phyloP scores from a whole-genome alignment of 768 basidiomycete genomes.

The Tricholoma bakamatsutake region DNA sequence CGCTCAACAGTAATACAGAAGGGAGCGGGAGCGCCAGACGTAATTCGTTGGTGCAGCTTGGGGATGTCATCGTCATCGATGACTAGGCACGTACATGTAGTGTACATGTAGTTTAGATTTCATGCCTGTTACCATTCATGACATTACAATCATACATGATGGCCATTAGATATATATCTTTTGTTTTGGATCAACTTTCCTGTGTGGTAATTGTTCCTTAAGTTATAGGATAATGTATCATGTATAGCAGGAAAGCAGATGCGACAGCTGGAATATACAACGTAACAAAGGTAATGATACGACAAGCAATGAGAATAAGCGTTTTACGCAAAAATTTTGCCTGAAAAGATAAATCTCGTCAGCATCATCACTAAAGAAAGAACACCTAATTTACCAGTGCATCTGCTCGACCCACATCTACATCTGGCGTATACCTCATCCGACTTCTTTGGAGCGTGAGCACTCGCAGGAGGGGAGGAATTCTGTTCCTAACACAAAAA shows the following conservation, averaged over 20 bases:
- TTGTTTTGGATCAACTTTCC: not conserved
- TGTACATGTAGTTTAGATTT: not conserved
- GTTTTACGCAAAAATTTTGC: not conserved
- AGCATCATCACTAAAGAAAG: not conserved
- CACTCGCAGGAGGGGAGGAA: slow-evolving; percentile 1
- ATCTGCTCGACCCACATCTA: slow-evolving; percentile 46
- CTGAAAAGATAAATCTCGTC: not conserved
- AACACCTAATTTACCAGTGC: slow-evolving; percentile 32
- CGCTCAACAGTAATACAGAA: slow-evolving; percentile 4
- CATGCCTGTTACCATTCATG: not conserved
- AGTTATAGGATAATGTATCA: not conserved
- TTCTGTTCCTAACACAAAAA: not conserved
- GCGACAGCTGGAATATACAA: not conserved
- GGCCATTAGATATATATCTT: not conserved
- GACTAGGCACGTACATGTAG: slow-evolving; percentile 10
- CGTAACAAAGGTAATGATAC: not conserved
- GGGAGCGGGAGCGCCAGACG: slow-evolving; percentile 12
- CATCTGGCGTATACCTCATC: slow-evolving; percentile 45
- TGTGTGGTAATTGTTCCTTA: not conserved
- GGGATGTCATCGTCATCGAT: slow-evolving; percentile 42
- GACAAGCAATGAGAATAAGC: not conserved
- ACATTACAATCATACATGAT: not conserved
- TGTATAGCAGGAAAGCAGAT: not conserved
- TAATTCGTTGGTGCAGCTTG: slow-evolving; percentile 15
- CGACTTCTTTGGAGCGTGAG: slow-evolving; percentile 12